A percentile compares a stretch with the other conserved stretches of the same genome.
Conservation (phyloP, 257 asterid genomes). For the Phtheirospermum japonicum region DNA sequence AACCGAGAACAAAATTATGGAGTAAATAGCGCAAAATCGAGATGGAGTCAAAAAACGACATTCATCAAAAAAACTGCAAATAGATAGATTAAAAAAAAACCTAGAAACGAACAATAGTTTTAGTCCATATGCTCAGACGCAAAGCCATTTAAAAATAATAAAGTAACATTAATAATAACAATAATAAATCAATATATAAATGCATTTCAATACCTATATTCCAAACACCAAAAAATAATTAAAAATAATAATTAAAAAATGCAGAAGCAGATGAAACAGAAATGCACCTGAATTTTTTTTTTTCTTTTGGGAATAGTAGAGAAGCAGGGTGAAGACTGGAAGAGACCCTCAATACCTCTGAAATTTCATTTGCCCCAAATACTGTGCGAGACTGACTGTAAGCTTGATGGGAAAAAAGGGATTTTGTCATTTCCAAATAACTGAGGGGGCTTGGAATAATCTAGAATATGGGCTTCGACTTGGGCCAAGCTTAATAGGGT, state of each 20-base stretch:
- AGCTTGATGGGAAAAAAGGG: constrained; percentile 22
- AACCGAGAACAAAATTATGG: background rate
- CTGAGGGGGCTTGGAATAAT: constrained; percentile 12
- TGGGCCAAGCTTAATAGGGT: background rate
- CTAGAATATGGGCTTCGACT: constrained; percentile 25
- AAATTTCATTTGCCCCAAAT: constrained; percentile 32
- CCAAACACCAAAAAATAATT: constrained; percentile 3
- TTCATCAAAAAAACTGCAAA: constrained; percentile 4
- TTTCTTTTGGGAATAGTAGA: too few relatives aligned
- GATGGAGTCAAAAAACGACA: background rate
- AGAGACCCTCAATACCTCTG: constrained; percentile 28
- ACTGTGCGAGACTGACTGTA: background rate
- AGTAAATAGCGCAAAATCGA: constrained; percentile 1
- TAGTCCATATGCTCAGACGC: constrained; percentile 2
- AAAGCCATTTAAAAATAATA: constrained; percentile 1
- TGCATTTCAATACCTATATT: constrained; percentile 7
- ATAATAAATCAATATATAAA: constrained; percentile 1
- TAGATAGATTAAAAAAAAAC: constrained; percentile 9
- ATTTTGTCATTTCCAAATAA: background rate
- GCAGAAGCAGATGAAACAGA: constrained; percentile 3
- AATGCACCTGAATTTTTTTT: too few relatives aligned
- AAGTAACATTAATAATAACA: too few relatives aligned
- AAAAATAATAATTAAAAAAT: too few relatives aligned
- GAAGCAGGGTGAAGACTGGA: constrained; percentile 19
- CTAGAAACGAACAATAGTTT: constrained; percentile 19